phyloP scores from a whole-genome alignment of 306 rosid species.

The Clitoria ternatea region DNA sequence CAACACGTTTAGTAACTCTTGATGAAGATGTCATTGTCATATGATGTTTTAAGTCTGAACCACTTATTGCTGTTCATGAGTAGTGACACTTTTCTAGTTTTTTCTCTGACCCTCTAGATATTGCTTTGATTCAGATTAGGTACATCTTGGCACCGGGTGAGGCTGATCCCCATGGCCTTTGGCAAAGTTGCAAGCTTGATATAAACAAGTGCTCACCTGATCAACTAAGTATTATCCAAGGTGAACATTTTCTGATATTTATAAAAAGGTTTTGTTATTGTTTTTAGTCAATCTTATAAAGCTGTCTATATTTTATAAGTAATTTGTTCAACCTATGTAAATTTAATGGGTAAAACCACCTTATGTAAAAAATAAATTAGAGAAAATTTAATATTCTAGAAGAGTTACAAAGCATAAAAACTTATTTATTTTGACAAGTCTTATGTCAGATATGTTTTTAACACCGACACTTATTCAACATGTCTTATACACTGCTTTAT shows the following conservation, averaged over 20 bases:
- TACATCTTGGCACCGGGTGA: constrained; percentile 65
- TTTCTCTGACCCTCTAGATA: constrained; percentile 13
- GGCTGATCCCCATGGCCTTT: constrained; percentile 69
- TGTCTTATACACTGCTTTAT: no score
- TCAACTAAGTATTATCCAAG: constrained; percentile 63
- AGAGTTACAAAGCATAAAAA: no score
- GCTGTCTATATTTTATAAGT: neutral
- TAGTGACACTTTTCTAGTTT: neutral
- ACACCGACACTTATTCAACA: no score
- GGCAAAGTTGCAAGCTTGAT: constrained; percentile 65
- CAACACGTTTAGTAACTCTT: neutral
- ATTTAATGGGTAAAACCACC: no score
- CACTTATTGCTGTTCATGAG: neutral
- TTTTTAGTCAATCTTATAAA: neutral
- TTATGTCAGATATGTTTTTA: no score
- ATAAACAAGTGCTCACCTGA: constrained; percentile 52
- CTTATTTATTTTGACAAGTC: no score
- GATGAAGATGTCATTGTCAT: neutral
- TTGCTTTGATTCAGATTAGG: constrained; percentile 47
- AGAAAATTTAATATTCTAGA: no score
- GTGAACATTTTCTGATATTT: constrained; percentile 32
- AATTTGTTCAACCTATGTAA: neutral
- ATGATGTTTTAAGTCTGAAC: neutral
- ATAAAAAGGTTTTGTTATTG: no score
- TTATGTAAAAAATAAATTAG: neutral